Base-by-base conservation (phyloP, 257 asterid species). In the Striga asiatica region DNA sequence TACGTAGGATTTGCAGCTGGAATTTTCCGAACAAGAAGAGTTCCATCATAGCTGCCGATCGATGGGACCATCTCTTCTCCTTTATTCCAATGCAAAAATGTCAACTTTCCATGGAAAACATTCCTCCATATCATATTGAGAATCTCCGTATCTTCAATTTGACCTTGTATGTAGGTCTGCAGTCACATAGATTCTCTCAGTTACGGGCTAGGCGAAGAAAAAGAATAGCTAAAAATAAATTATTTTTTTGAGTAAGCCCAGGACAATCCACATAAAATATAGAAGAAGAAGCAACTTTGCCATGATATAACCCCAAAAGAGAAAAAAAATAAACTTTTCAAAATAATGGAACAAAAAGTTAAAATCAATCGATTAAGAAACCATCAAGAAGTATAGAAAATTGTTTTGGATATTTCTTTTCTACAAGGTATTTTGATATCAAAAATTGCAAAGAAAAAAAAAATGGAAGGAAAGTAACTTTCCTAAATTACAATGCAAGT, bases 11-110 rank as follows among this genome's bases (percentile, higher is more conserved):
- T 70, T 28, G 89, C 73, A 37, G 32, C 19, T 19, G 93, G 88
- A 63, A 91, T 64, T 77, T 83, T 91, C 38, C 98, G 77, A 51
- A 86, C 96, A 46, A 91, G 98, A 67, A 86, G 85, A 50, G 96
- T 86, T 66, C 85, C 89, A 32, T 81, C 82, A 62, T 66, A 73
- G 43, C 71, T 20, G 64, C 91, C 88, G 39, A 84, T 58, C 27
- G 74, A 61, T 38, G 98, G 93, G 31, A 78, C 77, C 94, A 83
- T 89, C 70, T 83, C 92, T 69, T 76, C 80, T 64, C 94, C 98
- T 74, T 84, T 84, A 71, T 69, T 75, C 79, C 80, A 80, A 53
- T 80, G 94, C 76, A 80, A 27, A 64, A 60, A 87, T 18, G 98
- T 91, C 73, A 91, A 55, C 64, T 66, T 91, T 48, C 92, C 96